These are phyloP conservation scores for Apiotrichum brassicae DNA, from an alignment of 1,284 basidiomycete genomes.

Conservation along the genomic window DNA sequence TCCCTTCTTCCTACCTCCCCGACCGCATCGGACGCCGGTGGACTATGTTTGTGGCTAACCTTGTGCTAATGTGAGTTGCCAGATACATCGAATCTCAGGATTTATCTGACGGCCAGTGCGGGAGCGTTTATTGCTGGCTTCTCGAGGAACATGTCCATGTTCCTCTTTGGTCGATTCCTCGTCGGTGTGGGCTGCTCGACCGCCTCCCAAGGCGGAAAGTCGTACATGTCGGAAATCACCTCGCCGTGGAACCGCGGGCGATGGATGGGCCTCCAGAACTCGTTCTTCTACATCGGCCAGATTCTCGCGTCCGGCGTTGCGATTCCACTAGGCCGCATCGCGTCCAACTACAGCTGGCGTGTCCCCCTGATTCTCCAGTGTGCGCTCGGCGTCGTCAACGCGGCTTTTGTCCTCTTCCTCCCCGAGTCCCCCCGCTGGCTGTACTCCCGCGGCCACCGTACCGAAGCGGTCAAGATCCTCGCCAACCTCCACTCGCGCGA, in stretches of 20 bases:
- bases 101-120: no score
- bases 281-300: conserved; percentile 55
- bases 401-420: conserved; percentile 47
- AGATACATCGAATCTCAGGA: no score
- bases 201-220: conserved; percentile 52
- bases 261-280: conserved; percentile 50
- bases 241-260: conserved; percentile 52
- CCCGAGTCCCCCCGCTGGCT: conserved; percentile 51
- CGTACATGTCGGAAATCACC: conserved; percentile 53
- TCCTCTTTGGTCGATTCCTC: conserved; percentile 54
- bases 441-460: conserved; percentile 18
- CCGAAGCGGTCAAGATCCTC: conserved; percentile 17
- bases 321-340: conserved; percentile 51
- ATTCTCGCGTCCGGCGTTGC: conserved; percentile 54
- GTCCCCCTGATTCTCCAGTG: conserved; percentile 52
- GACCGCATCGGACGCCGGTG: conserved; percentile 54
- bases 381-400: conserved; percentile 51
- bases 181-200: conserved; percentile 47
- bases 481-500: conserved; percentile 50
- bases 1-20: conserved; percentile 44
- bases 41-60: conserved; percentile 54
- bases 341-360: conserved; percentile 52
- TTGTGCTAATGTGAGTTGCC: conserved; percentile 50
- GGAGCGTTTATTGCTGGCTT: conserved; percentile 54
- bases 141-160: conserved; percentile 48